These are phyloP conservation scores for Crithidia fasciculata DNA, from an alignment of 208 protist species.

Conservation along the genomic window DNA sequence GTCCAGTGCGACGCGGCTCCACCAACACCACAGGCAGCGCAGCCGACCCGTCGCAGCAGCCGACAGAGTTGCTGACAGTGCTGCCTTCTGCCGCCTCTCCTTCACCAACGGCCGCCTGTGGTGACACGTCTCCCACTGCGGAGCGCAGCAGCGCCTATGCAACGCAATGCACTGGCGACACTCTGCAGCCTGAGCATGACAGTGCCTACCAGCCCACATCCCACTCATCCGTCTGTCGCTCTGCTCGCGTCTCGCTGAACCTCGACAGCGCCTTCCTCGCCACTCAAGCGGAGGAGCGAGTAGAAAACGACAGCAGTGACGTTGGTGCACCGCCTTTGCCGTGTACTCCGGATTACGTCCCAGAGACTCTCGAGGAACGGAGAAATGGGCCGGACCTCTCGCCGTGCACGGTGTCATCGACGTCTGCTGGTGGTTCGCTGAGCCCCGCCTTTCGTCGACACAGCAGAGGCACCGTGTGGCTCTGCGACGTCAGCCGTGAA, in stretches of 20 bases:
- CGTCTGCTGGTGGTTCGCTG: background rate
- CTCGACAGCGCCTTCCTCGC: background rate
- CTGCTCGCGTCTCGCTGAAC: background rate
- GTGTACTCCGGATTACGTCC: background rate
- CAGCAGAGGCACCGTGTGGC: background rate
- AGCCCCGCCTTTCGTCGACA: background rate
- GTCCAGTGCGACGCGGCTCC: background rate
- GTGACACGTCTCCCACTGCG: background rate
- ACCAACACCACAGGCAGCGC: background rate
- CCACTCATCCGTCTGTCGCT: background rate
- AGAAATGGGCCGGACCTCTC: conserved; percentile 2
- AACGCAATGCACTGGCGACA: background rate
- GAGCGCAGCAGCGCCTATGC: background rate
- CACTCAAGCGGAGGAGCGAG: background rate
- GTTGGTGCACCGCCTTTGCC: background rate
- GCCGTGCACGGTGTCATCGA: conserved; percentile 8
- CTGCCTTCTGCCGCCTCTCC: background rate
- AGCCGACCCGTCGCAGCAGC: background rate
- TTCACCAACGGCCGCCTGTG: no score
- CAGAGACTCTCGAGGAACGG: background rate
- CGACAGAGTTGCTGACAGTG: background rate
- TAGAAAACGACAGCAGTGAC: background rate
- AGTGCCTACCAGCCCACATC: background rate
- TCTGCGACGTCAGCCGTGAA: conserved; percentile 19
- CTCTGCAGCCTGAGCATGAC: background rate